Conservation (phyloP, 345 rosid genomes). For the Rubroshorea leprosula region DNA sequence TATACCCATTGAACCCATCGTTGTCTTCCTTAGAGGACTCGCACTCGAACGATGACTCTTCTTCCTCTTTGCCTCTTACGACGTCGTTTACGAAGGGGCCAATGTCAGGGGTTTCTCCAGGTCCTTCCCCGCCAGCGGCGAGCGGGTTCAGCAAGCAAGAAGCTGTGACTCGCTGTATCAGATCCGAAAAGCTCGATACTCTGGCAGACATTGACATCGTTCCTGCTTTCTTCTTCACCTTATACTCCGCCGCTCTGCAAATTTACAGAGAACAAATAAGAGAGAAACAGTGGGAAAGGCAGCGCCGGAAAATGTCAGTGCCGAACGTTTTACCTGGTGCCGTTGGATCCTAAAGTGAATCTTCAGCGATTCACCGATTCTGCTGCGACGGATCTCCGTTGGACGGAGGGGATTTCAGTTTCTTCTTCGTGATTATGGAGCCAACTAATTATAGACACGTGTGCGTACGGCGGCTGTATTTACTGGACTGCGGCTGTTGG, state of each 20-base stretch:
- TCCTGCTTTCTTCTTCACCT: constrained; percentile 48
- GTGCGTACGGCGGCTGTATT: too few relatives aligned
- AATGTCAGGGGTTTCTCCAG: constrained; percentile 24
- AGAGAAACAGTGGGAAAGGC: not conserved
- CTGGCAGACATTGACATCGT: constrained; percentile 67
- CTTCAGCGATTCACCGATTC: constrained; percentile 13
- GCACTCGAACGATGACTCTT: constrained; percentile 8
- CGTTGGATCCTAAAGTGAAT: constrained; percentile 41
- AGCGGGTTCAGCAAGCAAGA: constrained; percentile 88
- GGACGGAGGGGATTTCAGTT: too few relatives aligned
- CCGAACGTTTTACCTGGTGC: constrained; percentile 21
- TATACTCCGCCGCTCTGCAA: constrained; percentile 24
- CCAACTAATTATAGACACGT: not conserved
- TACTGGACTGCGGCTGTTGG: too few relatives aligned
- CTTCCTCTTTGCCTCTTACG: constrained; percentile 29
- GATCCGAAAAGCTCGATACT: constrained; percentile 71
- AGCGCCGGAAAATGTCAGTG: not conserved
- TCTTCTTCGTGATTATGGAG: constrained; percentile 44
- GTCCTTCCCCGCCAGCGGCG: constrained; percentile 49
- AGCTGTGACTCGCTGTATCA: constrained; percentile 82
- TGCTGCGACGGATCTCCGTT: constrained; percentile 31
- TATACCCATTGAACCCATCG: constrained; percentile 10
- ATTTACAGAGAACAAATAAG: not conserved
- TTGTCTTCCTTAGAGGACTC: not conserved
- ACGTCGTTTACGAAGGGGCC: constrained; percentile 6